These are phyloP conservation scores for Picochlorum sp. DNA, from an alignment of 139 green algal genomes.

Conservation along the genomic window DNA sequence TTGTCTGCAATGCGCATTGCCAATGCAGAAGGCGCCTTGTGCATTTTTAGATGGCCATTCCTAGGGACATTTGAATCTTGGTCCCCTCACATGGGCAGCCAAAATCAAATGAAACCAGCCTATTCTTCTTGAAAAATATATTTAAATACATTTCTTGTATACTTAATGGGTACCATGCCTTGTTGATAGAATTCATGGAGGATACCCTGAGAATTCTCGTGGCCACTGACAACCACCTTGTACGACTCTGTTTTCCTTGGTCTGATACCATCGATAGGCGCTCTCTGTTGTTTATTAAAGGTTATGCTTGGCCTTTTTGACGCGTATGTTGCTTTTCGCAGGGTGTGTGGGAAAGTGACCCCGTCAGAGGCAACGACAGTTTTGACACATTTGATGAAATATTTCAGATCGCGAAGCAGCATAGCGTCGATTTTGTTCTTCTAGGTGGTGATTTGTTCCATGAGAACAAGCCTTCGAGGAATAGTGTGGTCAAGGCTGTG, in stretches of 20 bases:
- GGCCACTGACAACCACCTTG: conserved; percentile 93
- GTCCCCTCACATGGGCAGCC: no score
- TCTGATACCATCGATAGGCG: no score
- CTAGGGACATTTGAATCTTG: no score
- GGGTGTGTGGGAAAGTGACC: conserved; percentile 93
- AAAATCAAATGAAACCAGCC: no score
- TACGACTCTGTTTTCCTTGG: conserved; percentile 24
- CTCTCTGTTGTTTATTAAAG: no score
- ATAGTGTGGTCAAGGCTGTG: conserved; percentile 74
- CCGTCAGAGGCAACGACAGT: conserved; percentile 82
- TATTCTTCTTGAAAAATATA: no score
- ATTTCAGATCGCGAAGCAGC: conserved; percentile 42
- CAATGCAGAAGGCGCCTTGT: no score
- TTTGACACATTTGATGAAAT: conserved; percentile 92
- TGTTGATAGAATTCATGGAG: no score
- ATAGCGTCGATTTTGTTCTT: conserved; percentile 79
- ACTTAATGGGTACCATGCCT: no score
- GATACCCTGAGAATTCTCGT: conserved; percentile 75
- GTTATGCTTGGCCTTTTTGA: neutral
- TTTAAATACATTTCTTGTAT: no score
- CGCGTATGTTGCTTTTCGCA: conserved; percentile 19
- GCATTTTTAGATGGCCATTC: no score
- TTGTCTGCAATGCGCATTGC: no score
- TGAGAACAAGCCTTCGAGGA: conserved; percentile 86
- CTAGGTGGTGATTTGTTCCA: conserved; percentile 97